Conservation (phyloP, 495 filamentous ascomycete species). For the Margaritispora aquatica region DNA sequence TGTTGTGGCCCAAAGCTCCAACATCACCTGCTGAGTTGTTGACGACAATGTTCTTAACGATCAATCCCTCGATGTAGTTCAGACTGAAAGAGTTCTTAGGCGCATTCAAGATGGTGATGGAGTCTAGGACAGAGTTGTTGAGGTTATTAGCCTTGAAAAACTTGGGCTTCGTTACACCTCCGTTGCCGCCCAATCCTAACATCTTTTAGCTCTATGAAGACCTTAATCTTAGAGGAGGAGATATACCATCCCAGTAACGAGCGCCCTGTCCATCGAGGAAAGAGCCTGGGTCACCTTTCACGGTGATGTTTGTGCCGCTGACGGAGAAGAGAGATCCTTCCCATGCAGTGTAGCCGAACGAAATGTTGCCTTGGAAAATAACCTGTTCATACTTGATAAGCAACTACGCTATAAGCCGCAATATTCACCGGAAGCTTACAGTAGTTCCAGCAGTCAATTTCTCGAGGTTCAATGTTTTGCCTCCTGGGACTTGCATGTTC, state of each 20-base stretch:
- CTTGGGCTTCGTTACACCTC: constrained; percentile 47
- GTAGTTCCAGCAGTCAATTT: constrained; percentile 34
- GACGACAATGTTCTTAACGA: background rate
- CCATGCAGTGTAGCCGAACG: constrained; percentile 45
- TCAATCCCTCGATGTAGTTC: background rate
- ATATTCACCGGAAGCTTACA: constrained; percentile 26
- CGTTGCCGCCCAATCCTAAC: constrained; percentile 33
- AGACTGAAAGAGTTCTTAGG: background rate
- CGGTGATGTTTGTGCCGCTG: constrained; percentile 38
- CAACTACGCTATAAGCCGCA: too few species aligned
- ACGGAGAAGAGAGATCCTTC: constrained; percentile 41
- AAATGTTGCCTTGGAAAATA: constrained; percentile 44
- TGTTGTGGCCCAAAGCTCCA: background rate
- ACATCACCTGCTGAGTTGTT: background rate
- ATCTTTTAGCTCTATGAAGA: background rate
- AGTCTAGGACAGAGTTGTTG: background rate
- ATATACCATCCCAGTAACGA: constrained; percentile 45
- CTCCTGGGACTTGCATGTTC: constrained; percentile 30
- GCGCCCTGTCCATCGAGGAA: constrained; percentile 40
- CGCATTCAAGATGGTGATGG: background rate
- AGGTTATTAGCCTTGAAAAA: constrained; percentile 45
- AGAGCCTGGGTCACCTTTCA: constrained; percentile 38
- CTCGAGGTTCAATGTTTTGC: background rate
- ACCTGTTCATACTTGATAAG: constrained; percentile 21
- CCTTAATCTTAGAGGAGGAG: constrained; percentile 26